Evolutionary conservation across 768 basidiomycete genomes (phyloP), one percentile per base, ranked within the genome.

Genomic region (Suillus paluster): DNA sequence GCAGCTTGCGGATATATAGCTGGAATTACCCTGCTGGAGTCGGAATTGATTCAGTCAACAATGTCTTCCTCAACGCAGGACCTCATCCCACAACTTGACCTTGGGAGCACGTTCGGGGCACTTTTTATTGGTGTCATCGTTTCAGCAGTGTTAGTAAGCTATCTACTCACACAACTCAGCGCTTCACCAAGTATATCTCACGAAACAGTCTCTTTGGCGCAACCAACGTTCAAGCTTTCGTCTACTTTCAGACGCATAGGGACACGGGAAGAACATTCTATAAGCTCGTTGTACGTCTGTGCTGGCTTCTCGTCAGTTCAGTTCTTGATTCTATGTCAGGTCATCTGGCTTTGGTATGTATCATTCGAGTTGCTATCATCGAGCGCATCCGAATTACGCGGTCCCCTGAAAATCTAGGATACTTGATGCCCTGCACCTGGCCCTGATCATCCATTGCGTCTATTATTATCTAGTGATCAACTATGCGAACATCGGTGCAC

Each of bases 381-480:
- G 3, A 21, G 33, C 30, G 12, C 4, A 14, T 21, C 50, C n/a
- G 34, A 5, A 48, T n/a, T 2, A 48, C 19, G 27, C 6, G 17
- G 11, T 39, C n/a, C 19, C 19, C n/a, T 21, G 11, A 25, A 17
- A 17, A 0, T 23, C 34, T 48, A 80, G 79, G 78, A 25, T 74
- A 7, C 67, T 79, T 15, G 78, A 79, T 63, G 71, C 73, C 10
- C 60, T 78, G 19, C 77, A 79, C 46, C 64, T 79, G 30, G 72
- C 68, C 0, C 67, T 79, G n/a, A 65, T 78, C 30, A 71, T 74
- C 3, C 76, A 79, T 57, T 68, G 67, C 25, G 30, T 79, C 12
- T 79, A 80, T 64, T 73, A 68, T 62, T 79, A 79, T 67, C 60
- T 76, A 39, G 71, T 80, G 49, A 68, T 66, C 11, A 78, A 74